Percentiles rank a stretch among this genome's conserved stretches.
Evolutionary conservation across 202 grass and related monocot species (phyloP).

Genomic region (Saccharum hybrid): DNA sequence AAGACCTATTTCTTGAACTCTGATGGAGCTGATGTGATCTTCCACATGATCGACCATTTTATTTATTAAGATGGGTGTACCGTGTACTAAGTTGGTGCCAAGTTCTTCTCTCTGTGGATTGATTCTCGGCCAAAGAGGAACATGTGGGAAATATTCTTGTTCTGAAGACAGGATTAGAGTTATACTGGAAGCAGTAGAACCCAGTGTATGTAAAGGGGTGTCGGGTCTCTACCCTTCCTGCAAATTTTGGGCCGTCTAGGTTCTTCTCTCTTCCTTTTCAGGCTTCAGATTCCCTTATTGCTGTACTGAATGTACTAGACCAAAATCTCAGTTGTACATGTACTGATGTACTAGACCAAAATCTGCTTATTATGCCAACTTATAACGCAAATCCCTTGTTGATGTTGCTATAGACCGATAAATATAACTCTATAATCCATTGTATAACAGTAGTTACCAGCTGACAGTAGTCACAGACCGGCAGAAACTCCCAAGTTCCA

Average conservation of each 20-base stretch:
- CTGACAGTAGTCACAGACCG: too few species aligned
- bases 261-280: too few species aligned
- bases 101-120: conserved; percentile 5
- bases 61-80: conserved; percentile 47
- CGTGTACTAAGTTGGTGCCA: neutral
- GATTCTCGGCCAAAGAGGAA: conserved; percentile 2
- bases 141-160: neutral
- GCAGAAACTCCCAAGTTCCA: too few species aligned
- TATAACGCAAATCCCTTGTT: neutral
- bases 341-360: conserved; percentile 25
- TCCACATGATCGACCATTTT: conserved; percentile 94
- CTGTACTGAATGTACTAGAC: too few species aligned
- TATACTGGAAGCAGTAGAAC: too few species aligned
- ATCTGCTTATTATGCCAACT: neutral
- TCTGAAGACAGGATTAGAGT: conserved; percentile 11
- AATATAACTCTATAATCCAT: neutral
- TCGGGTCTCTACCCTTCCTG: too few species aligned
- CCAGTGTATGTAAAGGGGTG: too few species aligned
- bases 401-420: neutral
- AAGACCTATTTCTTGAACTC: conserved; percentile 83
- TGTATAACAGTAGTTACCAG: neutral
- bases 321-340: conserved; percentile 25
- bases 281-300: too few species aligned
- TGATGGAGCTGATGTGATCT: conserved; percentile 85
- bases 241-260: too few species aligned